These are phyloP conservation scores for Arthrobotrys megalospora DNA, from an alignment of 2,329 filamentous ascomycete genomes.

Conservation along the genomic window DNA sequence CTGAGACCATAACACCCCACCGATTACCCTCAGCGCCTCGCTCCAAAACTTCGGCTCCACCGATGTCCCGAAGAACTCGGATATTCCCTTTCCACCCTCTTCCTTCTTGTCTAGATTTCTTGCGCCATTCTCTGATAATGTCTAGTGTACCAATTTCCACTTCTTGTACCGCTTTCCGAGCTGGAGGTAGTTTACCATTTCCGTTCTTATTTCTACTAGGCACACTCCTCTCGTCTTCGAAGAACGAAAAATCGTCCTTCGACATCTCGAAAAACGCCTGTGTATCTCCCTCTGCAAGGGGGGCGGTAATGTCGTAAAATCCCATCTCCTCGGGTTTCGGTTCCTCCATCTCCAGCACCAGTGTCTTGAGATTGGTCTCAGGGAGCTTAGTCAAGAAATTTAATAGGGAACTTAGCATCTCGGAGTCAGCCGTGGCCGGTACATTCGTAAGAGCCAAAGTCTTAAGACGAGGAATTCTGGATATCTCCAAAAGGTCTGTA, in stretches of 20 bases:
- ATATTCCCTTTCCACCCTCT: conserved; percentile 36
- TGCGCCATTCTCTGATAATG: conserved; percentile 40
- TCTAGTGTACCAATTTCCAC: conserved; percentile 31
- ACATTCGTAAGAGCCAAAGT: conserved; percentile 58
- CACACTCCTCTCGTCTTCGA: conserved; percentile 38
- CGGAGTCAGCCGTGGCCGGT: conserved; percentile 25
- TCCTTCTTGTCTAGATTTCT: conserved; percentile 21
- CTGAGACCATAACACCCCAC: conserved; percentile 49
- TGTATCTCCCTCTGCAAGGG: conserved; percentile 34
- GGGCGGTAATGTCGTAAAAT: conserved; percentile 27
- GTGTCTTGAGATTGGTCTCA: conserved; percentile 12
- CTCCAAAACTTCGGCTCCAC: conserved; percentile 34
- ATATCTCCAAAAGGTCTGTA: conserved; percentile 39
- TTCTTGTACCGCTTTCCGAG: background rate
- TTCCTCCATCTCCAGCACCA: conserved; percentile 34
- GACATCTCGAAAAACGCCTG: conserved; percentile 43
- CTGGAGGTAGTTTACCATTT: background rate
- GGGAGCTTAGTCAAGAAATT: conserved; percentile 16
- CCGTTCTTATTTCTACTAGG: background rate
- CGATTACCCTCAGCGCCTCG: conserved; percentile 44
- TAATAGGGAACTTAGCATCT: conserved; percentile 15
- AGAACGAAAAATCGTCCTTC: conserved; percentile 57
- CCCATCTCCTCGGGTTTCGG: conserved; percentile 24
- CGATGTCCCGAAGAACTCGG: conserved; percentile 36
- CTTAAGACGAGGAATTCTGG: conserved; percentile 42